These are phyloP conservation scores for Hirschioporus abietinus DNA, from an alignment of 768 basidiomycete genomes.

Conservation along the genomic window DNA sequence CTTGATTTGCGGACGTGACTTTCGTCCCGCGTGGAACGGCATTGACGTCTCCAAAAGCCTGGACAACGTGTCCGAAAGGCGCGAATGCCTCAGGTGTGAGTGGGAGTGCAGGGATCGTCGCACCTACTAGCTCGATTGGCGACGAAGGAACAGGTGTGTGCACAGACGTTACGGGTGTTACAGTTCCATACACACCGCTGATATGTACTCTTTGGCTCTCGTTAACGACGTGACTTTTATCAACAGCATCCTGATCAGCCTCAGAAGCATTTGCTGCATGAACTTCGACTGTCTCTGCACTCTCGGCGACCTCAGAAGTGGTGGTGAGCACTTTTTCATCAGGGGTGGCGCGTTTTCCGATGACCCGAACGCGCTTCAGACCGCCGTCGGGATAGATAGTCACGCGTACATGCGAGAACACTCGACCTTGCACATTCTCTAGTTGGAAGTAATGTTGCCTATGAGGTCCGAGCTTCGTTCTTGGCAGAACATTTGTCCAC, in stretches of 20 bases:
- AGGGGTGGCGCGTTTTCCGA: constrained; percentile 49
- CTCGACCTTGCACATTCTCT: constrained; percentile 48
- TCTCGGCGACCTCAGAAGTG: not conserved
- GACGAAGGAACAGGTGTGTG: too few relatives aligned
- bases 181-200: not conserved
- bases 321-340: constrained; percentile 10
- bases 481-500: constrained; percentile 74
- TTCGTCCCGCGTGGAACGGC: constrained; percentile 62
- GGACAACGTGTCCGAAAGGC: constrained; percentile 86
- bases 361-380: constrained; percentile 84
- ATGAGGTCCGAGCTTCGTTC: constrained; percentile 83
- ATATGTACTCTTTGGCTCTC: not conserved
- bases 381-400: constrained; percentile 96
- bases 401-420: constrained; percentile 80
- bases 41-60: constrained; percentile 69
- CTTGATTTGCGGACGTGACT: constrained; percentile 81
- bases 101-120: constrained; percentile 50
- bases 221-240: constrained; percentile 1
- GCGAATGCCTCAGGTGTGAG: constrained; percentile 84
- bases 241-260: constrained; percentile 8
- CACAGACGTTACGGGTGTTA: not conserved
- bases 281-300: constrained; percentile 6
- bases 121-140: not conserved
- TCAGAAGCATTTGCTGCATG: too few relatives aligned
- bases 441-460: constrained; percentile 86